Evolutionary conservation across 2,329 filamentous ascomycete species (phyloP).

Genomic region (Colletotrichum higginsianum): DNA sequence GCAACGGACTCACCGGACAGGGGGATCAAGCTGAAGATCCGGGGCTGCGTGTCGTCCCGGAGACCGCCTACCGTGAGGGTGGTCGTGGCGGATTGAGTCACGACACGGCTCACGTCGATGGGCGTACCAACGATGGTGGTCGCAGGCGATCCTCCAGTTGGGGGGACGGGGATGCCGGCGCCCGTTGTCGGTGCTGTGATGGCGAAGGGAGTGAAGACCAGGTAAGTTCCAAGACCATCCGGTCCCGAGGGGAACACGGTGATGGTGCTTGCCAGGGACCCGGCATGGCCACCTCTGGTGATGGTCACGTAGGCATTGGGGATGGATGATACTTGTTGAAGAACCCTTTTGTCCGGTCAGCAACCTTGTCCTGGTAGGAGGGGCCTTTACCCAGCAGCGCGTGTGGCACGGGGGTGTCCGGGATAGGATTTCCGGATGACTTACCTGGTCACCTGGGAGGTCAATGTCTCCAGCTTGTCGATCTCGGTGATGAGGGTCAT

Average conservation of each 20-base stretch:
- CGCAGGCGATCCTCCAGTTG: slow-evolving; percentile 20
- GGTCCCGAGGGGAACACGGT: slow-evolving; percentile 29
- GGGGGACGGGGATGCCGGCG: slow-evolving; percentile 5
- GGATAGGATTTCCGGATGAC: background rate
- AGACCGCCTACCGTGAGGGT: slow-evolving; percentile 19
- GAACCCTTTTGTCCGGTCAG: slow-evolving; percentile 27
- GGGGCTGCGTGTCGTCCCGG: background rate
- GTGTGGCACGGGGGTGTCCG: background rate
- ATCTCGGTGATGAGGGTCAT: slow-evolving; percentile 36
- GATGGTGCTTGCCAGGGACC: slow-evolving; percentile 34
- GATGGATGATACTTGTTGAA: slow-evolving; percentile 11
- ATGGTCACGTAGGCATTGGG: slow-evolving; percentile 38
- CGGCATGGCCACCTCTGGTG: slow-evolving; percentile 31
- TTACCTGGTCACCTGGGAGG: slow-evolving; percentile 32
- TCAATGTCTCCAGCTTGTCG: slow-evolving; percentile 35
- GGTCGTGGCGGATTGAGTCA: slow-evolving; percentile 18
- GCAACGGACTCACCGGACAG: slow-evolving; percentile 10
- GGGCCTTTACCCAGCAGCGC: no score
- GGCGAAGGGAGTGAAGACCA: slow-evolving; percentile 32
- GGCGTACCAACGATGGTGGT: slow-evolving; percentile 19
- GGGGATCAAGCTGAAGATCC: slow-evolving; percentile 16
- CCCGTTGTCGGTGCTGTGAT: slow-evolving; percentile 10
- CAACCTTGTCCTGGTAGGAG: rapidly evolving
- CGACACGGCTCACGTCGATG: slow-evolving; percentile 19
- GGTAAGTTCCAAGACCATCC: slow-evolving; percentile 31